Evolutionary conservation across 352 stramenopile genomes (phyloP), one percentile per base, ranked within the genome.

Genomic region (Elongisporangium senticosum): DNA sequence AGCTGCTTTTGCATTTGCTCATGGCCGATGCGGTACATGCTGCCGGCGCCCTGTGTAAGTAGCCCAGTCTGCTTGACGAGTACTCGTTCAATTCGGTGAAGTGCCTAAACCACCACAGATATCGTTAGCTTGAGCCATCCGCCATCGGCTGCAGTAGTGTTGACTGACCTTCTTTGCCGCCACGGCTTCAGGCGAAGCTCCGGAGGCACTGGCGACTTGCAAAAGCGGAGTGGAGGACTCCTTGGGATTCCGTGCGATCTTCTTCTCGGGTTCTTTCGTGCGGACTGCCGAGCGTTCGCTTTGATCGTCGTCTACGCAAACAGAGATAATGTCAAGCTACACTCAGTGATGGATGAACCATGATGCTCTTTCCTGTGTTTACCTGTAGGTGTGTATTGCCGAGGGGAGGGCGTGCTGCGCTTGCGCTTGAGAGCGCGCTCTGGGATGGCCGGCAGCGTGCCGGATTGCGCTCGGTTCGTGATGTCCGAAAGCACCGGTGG

Each of bases 401-500:
- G 8, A 17, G 33, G 33, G 11, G 33, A 7, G 48, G 55, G 23
- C 40, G n/a, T 13, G 59, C 53, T 15, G 21, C 48, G 51, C 43
- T 39, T 4, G 43, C 11, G 4, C 52, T 22, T 10, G 59, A 37
- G 4, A 49, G 15, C n/a, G 21, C 22, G 8, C 22, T 24, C 4
- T 23, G 47, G 7, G 48, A 24, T 15, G 50, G 26, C 14, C 2
- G 28, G 39, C 4, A n/a, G 62, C 3, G 48, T 54, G 23, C 53
- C 67, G 14, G 23, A 17, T 20, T 28, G 55, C n/a, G 66, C 8
- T 23, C 82, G 68, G 59, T 90, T 90, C n/a, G 80, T 90, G 47
- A 90, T 90, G 51, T 90, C 80, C 0, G 67, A 61, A 20, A 90
- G 54, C 3, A 75, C 74, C 1, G 49, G 28, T 13, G 63, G 59